Evolutionary conservation across 495 filamentous ascomycete genomes (phyloP), one percentile per base, ranked within the genome.

Genomic region (Penicillium paxilli): DNA sequence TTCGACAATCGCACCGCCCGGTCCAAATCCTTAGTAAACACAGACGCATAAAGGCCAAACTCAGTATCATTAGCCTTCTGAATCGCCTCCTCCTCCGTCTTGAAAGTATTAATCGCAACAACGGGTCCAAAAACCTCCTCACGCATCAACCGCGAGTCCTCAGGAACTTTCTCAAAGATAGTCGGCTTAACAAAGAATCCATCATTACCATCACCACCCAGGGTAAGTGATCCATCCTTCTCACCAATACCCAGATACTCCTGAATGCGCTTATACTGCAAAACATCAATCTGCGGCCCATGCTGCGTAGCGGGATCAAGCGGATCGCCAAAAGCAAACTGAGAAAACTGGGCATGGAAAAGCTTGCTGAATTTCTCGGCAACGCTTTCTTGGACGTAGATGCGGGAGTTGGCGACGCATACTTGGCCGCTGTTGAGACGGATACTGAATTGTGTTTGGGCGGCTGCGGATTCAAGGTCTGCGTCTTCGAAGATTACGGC

Each of bases 121-220:
- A 96, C 91, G 1, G 93, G 92, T 0, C 93, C 93, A 60, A 96
- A 96, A 21, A 91, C 84, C 66, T 92, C 89, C 58, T 91, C 86
- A 22, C 73, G 77, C 44, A 83, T 79, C 48, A 91, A 80, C 25
- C 70, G 69, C 74, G 87, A 87, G 49, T 74, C 68, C 56, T 89
- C 84, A 5, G 76, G 82, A 57, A 87, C 83, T 37, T 83, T 72
- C 21, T 86, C 84, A 62, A 91, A 89, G 46, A 91, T 75, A 14
- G 87, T 90, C 16, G 87, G 88, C 45, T 78, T 78, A 55, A 92
- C 77, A 68, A 91, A 88, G 65, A 76, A 82, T 4, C 86, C 85
- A 52, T 83, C 78, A 33, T 68, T 70, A 47, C 76, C 72, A 63
- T 87, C 80, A 4, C 91, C 92, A 20, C 90, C 92, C 28, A 83